These are phyloP conservation scores for Dacryopinax spathularia DNA, from an alignment of 768 basidiomycete species.

Conservation along the genomic window DNA sequence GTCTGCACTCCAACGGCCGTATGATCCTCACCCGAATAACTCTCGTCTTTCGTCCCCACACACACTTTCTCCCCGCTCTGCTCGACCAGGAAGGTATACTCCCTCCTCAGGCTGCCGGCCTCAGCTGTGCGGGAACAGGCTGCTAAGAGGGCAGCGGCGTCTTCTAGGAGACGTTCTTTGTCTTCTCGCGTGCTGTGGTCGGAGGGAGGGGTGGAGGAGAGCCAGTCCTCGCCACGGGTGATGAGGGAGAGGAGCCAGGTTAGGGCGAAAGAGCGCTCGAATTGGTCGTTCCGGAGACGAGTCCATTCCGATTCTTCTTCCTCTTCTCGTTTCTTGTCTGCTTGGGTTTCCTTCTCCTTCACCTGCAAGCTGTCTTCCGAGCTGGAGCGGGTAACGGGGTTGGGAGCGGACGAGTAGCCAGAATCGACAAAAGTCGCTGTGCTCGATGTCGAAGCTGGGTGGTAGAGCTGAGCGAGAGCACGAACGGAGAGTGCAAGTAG, in stretches of 20 bases:
- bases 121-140: conserved; percentile 33
- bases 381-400: not conserved
- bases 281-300: conserved; percentile 42
- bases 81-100: conserved; percentile 34
- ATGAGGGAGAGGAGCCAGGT: conserved; percentile 64
- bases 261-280: conserved; percentile 55
- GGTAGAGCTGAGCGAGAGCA: conserved; percentile 25
- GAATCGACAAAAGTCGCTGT: conserved; percentile 40
- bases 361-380: not conserved
- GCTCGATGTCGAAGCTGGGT: conserved; percentile 14
- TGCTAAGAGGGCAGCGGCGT: conserved; percentile 46
- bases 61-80: conserved; percentile 20
- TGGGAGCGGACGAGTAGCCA: conserved; percentile 53
- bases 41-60: conserved; percentile 56
- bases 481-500: conserved; percentile 39
- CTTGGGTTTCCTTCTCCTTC: too few relatives aligned
- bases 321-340: conserved; percentile 12
- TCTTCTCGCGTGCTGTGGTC: too few relatives aligned
- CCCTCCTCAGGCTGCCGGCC: conserved; percentile 41
- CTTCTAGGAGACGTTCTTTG: conserved; percentile 33
- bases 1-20: conserved; percentile 73
- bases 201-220: too few relatives aligned
- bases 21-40: conserved; percentile 49
- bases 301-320: conserved; percentile 27
- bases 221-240: conserved; percentile 44